Evolutionary conservation across 768 basidiomycete genomes (phyloP), one percentile per base, ranked within the genome.

Genomic region (Asterophora parasitica): DNA sequence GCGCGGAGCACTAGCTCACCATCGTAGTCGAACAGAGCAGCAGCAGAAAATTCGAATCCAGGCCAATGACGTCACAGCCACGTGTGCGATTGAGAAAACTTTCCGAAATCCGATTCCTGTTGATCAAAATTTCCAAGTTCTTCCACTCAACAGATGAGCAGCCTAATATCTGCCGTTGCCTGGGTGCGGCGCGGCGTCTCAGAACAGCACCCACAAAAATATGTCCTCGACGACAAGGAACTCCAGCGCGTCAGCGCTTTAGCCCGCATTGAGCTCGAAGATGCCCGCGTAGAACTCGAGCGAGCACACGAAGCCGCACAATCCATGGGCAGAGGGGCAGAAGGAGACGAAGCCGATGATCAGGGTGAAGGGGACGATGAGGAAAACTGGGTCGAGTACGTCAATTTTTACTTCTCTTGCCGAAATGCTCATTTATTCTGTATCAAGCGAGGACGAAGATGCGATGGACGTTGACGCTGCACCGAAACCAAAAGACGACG

Each of bases 151-250:
- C 38, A 17, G 58, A 88, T 87, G 85, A 85, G 79, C 64, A 82
- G 74, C 62, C 77, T 88, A 67, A 86, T 88, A 64, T 88, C 86
- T 43, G 75, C 78, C 44, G 75, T 85, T 36, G 70, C 84, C 47
- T 88, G 86, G 92, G 86, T 96, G 20, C 82, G 82, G 53, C 78
- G 88, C 44, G 94, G 96, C 7, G 79, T 82, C 13, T 73, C 94
- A 2, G 71, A 75, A 3, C 76, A 75, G 38, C 77, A 92, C 55
- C 95, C 96, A 1, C 68, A 72, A 60, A 92, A 88, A 71, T 98
- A 98, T 65, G 76, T 87, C 43, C 81, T 98, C 26, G 92, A 96
- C 60, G 90, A 94, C 60, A 70, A 79, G 43, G 96, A 99, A 66
- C 74, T 98, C 10, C 82, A 87, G 60, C 82, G 96, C 19, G 90